Conservation (phyloP, 495 filamentous ascomycete genomes). For the Annulohypoxylon maeteangense region DNA sequence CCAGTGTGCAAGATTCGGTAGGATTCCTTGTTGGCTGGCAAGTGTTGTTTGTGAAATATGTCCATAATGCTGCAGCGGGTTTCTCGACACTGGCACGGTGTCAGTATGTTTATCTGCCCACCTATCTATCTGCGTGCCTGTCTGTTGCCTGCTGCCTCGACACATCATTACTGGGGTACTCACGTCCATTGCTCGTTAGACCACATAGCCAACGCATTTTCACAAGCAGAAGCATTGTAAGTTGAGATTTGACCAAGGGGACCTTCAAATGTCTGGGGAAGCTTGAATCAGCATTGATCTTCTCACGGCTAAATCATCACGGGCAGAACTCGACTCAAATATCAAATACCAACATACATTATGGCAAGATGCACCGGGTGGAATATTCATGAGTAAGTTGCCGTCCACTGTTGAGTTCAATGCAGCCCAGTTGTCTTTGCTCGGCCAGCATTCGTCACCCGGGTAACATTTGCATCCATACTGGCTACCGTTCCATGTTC, state of each 20-base stretch:
- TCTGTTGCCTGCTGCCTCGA: too few species aligned
- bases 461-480: constrained; percentile 59
- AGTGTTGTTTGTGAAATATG: constrained; percentile 60
- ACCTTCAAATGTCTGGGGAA: constrained; percentile 46
- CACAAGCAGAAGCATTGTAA: constrained; percentile 53
- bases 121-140: too few species aligned
- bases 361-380: constrained; percentile 55
- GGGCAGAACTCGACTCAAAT: too few species aligned
- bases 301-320: background rate
- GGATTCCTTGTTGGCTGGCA: constrained; percentile 63
- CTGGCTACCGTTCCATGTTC: constrained; percentile 43
- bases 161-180: constrained; percentile 6
- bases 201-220: constrained; percentile 48
- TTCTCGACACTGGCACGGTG: constrained; percentile 46
- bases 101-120: constrained; percentile 13
- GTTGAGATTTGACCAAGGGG: constrained; percentile 52
- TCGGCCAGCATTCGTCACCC: constrained; percentile 58
- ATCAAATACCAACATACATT: constrained; percentile 47
- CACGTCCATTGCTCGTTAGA: constrained; percentile 53
- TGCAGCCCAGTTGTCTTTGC: constrained; percentile 42
- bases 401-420: constrained; percentile 56
- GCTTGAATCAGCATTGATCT: constrained; percentile 3
- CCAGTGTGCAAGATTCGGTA: constrained; percentile 63
- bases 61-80: constrained; percentile 56
- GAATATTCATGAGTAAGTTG: constrained; percentile 51